Base-by-base conservation (phyloP, 352 stramenopile species). In the Phytophthora pistaciae region DNA sequence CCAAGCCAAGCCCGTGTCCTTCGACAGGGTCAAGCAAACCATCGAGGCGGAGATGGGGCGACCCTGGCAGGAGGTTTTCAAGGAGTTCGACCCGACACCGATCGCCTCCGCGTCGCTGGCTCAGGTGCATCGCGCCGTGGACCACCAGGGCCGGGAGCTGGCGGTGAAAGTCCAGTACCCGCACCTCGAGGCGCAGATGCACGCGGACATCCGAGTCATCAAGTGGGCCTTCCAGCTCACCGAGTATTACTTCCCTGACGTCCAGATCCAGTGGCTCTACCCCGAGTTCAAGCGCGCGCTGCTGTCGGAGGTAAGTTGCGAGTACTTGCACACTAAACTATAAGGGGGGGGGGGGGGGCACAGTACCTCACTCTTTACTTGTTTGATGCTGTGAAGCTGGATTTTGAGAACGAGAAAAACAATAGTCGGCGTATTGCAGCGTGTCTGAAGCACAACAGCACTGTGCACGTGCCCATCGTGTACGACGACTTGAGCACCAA, bases 81-180 rank as follows among this genome's bases (percentile, higher is more conserved):
- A 75, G 3, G 72, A 88, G 27, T 98, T 99, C 72, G 91, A 99
- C 40, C 70, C 77, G 21, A 80, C 78, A 42, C 97, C 98, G n/a
- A 93, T 99, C 60, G 98, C 97, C 1, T 96, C 92, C 5, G 98
- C 97, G 3, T 99, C 93, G 40, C 83, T 99, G 7, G 98, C 97
- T 13, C 97, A 99, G 72, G 97, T 99, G 2, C 94, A 98, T 56
- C 94, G 94, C 68, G 80, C 97, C n/a, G 92, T 98, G 1, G 92
- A 97, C 56, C 87, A 80, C 42, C 68, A 91, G 52, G 95, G 94
- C 1, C 83, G 87, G 31, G 91, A 98, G 44, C 77, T 99, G 40
- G 98, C 98, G 5, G 91, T 99, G 56, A 99, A 99, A 81, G 88
- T 99, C 16, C 98, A 99, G 72, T 98, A 99, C 64, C 82, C 79